A percentile compares a stretch with the other conserved stretches of the same genome.
These are phyloP conservation scores for Calonectria ilicicola DNA, from an alignment of 2,329 filamentous ascomycete species.

Conservation along the genomic window DNA sequence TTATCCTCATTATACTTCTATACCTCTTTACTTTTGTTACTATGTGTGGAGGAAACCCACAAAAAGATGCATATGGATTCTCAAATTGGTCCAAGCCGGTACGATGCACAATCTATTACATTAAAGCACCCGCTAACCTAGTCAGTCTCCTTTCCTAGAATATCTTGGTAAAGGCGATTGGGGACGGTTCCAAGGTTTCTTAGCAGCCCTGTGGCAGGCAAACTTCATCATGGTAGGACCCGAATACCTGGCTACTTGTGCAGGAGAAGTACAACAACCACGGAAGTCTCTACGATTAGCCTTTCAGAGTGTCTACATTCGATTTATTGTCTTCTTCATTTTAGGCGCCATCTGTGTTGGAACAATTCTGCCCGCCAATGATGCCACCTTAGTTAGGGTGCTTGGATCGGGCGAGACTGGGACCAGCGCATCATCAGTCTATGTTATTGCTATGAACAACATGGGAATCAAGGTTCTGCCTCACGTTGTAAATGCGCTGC, in stretches of 20 bases:
- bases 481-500: not conserved
- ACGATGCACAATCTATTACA: not conserved
- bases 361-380: constrained; percentile 67
- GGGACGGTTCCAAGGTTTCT: constrained; percentile 74
- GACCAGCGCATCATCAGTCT: not conserved
- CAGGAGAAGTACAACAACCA: constrained; percentile 73
- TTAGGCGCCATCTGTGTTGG: constrained; percentile 72
- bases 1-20: constrained; percentile 69
- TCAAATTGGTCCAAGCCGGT: constrained; percentile 75
- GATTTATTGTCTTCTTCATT: constrained; percentile 68
- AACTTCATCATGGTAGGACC: constrained; percentile 70
- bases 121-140: not conserved
- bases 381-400: constrained; percentile 66
- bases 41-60: constrained; percentile 70
- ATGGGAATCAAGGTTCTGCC: not conserved
- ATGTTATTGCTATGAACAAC: constrained; percentile 6
- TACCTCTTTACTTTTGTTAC: constrained; percentile 70
- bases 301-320: constrained; percentile 60
- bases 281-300: constrained; percentile 66
- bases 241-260: constrained; percentile 71
- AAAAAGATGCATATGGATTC: constrained; percentile 70
- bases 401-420: constrained; percentile 43
- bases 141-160: not conserved
- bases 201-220: constrained; percentile 71
- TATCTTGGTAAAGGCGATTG: constrained; percentile 58